Evolutionary conservation across 2,329 filamentous ascomycete genomes (phyloP), one percentile per base, ranked within the genome.

Genomic region (Escovopsis sp.): DNA sequence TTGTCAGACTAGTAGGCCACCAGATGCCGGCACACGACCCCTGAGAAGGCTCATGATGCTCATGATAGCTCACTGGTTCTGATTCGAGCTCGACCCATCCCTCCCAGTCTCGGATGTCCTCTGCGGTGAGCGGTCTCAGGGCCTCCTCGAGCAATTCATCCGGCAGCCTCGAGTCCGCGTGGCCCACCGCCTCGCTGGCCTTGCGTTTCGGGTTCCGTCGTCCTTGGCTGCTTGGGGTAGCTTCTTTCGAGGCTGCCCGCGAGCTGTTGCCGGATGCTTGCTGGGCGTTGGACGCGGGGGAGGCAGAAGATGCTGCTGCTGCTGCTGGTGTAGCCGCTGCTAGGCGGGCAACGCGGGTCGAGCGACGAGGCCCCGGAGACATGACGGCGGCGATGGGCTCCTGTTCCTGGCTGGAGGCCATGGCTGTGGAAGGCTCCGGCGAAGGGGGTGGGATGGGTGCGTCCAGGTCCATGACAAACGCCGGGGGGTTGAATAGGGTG

Each of bases 21-120:
- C 18, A 34, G 23, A 15, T 36, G 23, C 12, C 9, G 36, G 2
- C 18, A 4, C 7, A 8, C 19, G 12, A 12, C 36, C 4, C 12
- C 26, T 18, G n/a, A 12, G 12, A 33, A n/a, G 38, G 3, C 6
- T 26, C 6, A 6, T 6, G 26, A 15, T 15, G 35, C 19, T 15
- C 33, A 19, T 12, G 7, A n/a, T 30, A 9, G 33, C 74, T 62
- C 61, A 86, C 85, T 7, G 88, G 88, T 48, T 95, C 87, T 6
- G 86, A 94, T 61, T 94, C 87, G 40, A 96, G 72, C 55, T 95
- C 87, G 45, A 80, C 73, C 77, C 82, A 89, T 23, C 82, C 81
- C 40, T 75, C 68, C 77, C 81, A 87, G 28, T 70, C 67, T 26
- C 69, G 60, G 23, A 72, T 68, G 51, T 83, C 77, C 28, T 70